Base-by-base conservation (phyloP, 2,329 filamentous ascomycete species). In the Diplocarpon rosae region DNA sequence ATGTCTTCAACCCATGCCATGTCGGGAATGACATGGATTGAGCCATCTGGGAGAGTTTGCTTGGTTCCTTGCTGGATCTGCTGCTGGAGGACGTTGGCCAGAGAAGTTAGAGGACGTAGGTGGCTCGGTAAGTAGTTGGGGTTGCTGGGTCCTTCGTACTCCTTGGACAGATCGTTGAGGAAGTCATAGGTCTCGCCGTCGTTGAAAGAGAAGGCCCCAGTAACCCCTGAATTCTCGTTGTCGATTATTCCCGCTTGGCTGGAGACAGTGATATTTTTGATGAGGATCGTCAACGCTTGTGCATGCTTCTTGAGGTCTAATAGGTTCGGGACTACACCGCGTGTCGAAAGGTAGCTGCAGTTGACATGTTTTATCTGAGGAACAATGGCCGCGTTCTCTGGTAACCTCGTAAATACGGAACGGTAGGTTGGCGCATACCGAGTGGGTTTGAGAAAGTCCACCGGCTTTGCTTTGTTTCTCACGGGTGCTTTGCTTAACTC, bases 271-370 rank as follows among this genome's bases (percentile, higher is more conserved):
- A 78, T 59, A 34, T 64, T 60, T 2, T 65, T 65, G 49, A 80
- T 76, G 38, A 79, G 64, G 12, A 70, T 65, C 29, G 65, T 62
- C 13, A 80, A 66, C n/a, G 72, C 69, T 43, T 78, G 76, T 0
- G 73, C 72, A 50, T 80, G 76, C 54, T 75, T 69, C 59, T 80
- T 80, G 30, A 80, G 65, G 1, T 72, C 65, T 1, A 72, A 61
- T n/a, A 80, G 63, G 0, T 73, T 78, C 1, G 75, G 74, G 3
- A 73, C 62, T 5, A 63, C 57, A 4, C 68, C 70, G 11, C 63
- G 60, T 2, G 71, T 75, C 2, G 75, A 78, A 32, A 79, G 62
- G 52, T 76, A 78, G 46, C 66, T 65, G 60, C 76, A 80, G 61
- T 75, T 78, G 49, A 77, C 63, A 50, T 76, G 67, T 33, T 32